Evolutionary conservation across 2,329 filamentous ascomycete genomes (phyloP).

Genomic region (Aurifilum marmelostoma): DNA sequence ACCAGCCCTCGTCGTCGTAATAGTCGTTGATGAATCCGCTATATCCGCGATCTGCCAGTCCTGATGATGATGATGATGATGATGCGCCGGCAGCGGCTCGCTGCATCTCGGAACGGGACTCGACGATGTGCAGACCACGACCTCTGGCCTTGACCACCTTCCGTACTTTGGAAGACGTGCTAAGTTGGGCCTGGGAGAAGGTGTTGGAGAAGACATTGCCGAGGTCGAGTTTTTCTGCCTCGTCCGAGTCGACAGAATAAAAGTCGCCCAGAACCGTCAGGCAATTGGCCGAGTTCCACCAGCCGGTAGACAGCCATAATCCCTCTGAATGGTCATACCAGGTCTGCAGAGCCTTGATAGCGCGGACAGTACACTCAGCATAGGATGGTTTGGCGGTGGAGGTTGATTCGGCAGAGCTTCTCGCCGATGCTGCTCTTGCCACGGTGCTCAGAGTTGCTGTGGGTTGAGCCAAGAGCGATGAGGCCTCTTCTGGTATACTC

Average conservation of each 20-base stretch:
- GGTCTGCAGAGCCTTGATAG: slow-evolving; percentile 52
- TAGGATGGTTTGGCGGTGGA: slow-evolving; percentile 34
- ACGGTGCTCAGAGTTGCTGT: slow-evolving; percentile 18
- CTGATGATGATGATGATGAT: too few species aligned
- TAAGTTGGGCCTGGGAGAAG: slow-evolving; percentile 49
- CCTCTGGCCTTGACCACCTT: slow-evolving; percentile 40
- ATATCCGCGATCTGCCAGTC: slow-evolving; percentile 40
- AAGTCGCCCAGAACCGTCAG: slow-evolving; percentile 66
- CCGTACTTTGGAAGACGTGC: slow-evolving; percentile 38
- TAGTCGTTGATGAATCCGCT: slow-evolving; percentile 57
- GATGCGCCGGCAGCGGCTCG: slow-evolving; percentile 26
- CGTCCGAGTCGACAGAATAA: slow-evolving; percentile 39
- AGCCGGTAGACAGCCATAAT: slow-evolving; percentile 66
- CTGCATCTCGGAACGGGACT: slow-evolving; percentile 43
- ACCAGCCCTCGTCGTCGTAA: slow-evolving; percentile 67
- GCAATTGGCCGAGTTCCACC: slow-evolving; percentile 75
- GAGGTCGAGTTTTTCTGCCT: slow-evolving; percentile 44
- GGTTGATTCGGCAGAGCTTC: background rate
- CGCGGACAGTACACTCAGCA: slow-evolving; percentile 38
- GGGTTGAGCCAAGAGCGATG: background rate
- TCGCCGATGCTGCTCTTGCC: background rate
- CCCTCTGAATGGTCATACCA: slow-evolving; percentile 66
- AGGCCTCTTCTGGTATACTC: background rate
- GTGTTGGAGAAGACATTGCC: slow-evolving; percentile 49
- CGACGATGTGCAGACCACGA: slow-evolving; percentile 40